Base-by-base conservation (phyloP, 805 yeast species). In the Pichia californica region DNA sequence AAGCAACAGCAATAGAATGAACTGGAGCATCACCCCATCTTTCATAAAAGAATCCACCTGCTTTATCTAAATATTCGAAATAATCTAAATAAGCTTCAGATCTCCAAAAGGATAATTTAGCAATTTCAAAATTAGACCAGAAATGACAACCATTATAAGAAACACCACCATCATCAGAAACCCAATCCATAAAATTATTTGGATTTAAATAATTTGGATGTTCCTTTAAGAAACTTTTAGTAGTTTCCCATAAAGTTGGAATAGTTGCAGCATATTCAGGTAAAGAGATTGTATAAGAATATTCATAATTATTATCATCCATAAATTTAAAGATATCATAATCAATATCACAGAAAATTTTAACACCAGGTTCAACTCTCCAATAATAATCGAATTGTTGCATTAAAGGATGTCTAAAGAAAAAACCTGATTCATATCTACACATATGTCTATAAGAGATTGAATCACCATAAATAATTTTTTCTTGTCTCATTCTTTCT, bases 11-110 rank as follows among this genome's bases (percentile, higher is more conserved):
- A 56, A 87, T 80, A 6, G 94, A 83, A 63, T 87, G 96, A 39
- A 87, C 82, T 29, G 96, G 96, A 23, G 95, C 95, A 64, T 87
- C 96, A 54, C 95, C 95, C 96, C 95, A 86, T 65, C 95, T 75
- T 69, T 84, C 88, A 63, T 87, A 88, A 68, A 83, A 88, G 68
- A 88, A 88, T n/a, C 95, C 95, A 61, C 96, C 95, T 14, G 82
- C 76, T 49, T 76, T 63, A 64, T 88, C 95, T 56, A 88, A 73
- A 54, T 72, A 68, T 16, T 84, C 83, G 54, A 88, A 88, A 63
- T 81, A 88, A 44, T 74, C 71, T 36, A 63, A 54, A 59, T 88
- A 88, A 8, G 86, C 86, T 41, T 80, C 77, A 16, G 77, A 63
- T 59, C 93, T 73, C 87, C 88, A 85, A 61, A 87, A 76, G 43